Base-by-base conservation (phyloP, 176 grass and related monocot species). In the Pharus latifolius region DNA sequence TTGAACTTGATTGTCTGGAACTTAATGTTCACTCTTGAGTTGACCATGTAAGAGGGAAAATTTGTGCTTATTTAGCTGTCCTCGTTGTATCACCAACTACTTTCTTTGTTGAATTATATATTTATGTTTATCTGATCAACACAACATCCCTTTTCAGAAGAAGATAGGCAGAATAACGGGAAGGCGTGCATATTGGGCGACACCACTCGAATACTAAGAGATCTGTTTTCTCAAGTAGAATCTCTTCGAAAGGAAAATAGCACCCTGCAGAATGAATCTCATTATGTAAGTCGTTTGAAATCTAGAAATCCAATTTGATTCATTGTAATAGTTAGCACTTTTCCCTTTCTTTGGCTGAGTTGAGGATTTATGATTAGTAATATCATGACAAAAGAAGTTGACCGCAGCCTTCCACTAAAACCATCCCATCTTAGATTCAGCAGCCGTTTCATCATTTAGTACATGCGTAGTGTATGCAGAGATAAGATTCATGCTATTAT, bases 131-230 rank as follows among this genome's bases (percentile, higher is more conserved):
- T n/a, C 77, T 86, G 40, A 86, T 44, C 32, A 34, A 27, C 20
- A 12, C 34, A 56, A 20, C 56, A 35, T 76, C 18, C 5, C 14
- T 84, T 66, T 88, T 30, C 88, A 96, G 92, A 96, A 54, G 79
- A 72, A 28, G 88, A 91, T 48, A 81, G 85, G 72, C 88, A 88
- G 83, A 91, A 74, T 57, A 96, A 83, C 18, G 84, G 88, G 27
- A 96, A 96, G 57, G 92, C 84, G 4, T 85, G 74, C 41, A 86
- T 96, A 85, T 48, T 96, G 6, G 73, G 74, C 11, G 92, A 96
- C 66, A 66, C 92, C 12, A 88, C 85, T 65, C 72, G 92, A 38
- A 88, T 86, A 66, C 60, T 96, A 26, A 69, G 76, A 18, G 79
- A 88, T n/a, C 57, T 96, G 54, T 44, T 91, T 67, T 60, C 67